These are phyloP conservation scores for Sphaerulina populicola DNA, from an alignment of 2,329 filamentous ascomycete genomes.

Conservation along the genomic window DNA sequence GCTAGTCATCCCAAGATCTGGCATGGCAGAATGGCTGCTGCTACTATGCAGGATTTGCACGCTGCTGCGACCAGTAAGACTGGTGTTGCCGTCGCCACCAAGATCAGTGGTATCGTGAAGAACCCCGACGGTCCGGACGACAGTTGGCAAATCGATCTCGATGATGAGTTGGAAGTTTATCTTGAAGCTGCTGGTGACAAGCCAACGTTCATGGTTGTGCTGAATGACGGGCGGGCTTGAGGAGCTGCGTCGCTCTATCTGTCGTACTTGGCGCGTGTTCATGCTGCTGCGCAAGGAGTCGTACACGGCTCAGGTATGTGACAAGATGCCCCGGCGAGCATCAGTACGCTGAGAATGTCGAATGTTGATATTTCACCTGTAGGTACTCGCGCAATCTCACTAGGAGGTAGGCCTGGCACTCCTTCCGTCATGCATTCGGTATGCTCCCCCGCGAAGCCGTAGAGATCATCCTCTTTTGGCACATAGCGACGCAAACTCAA, in stretches of 20 bases:
- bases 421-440: too few species aligned
- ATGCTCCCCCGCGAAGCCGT: too few species aligned
- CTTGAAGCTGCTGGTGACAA: constrained; percentile 54
- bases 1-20: constrained; percentile 48
- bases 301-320: too few species aligned
- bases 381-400: too few species aligned
- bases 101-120: constrained; percentile 19
- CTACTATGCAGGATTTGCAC: constrained; percentile 55
- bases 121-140: constrained; percentile 50
- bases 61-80: constrained; percentile 54
- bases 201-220: constrained; percentile 40
- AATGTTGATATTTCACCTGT: too few species aligned
- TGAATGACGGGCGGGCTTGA: constrained; percentile 21
- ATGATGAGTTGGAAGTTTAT: constrained; percentile 65
- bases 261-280: too few species aligned
- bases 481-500: too few species aligned
- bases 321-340: too few species aligned
- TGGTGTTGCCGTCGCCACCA: constrained; percentile 14
- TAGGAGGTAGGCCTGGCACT: too few species aligned
- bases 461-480: too few species aligned
- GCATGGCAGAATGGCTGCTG: constrained; percentile 54
- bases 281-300: too few species aligned
- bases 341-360: too few species aligned
- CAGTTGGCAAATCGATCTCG: constrained; percentile 56
- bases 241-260: neutral